A percentile compares a stretch with the other conserved stretches of the same genome.
Evolutionary conservation across 176 grass and related monocot species (phyloP).

Genomic region (Secale cereale): DNA sequence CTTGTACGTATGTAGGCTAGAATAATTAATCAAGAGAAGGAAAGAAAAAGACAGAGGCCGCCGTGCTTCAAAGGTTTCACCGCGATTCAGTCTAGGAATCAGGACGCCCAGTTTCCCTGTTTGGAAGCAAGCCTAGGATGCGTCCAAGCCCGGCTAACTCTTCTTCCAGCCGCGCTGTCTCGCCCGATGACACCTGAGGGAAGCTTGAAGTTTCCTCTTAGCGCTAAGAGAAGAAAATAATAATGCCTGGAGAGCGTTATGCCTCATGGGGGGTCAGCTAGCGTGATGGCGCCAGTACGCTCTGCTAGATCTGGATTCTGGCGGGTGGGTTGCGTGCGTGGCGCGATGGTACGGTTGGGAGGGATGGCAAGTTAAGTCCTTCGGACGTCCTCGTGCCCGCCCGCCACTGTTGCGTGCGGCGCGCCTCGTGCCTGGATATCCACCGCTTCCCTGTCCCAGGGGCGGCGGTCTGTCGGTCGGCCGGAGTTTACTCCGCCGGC

Average conservation of each 20-base stretch:
- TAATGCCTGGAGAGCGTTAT: background rate
- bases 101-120: background rate
- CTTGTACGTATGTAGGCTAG: background rate
- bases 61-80: background rate
- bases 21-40: background rate
- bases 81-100: background rate
- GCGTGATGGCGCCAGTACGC: background rate
- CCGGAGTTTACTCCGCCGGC: background rate
- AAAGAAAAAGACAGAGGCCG: background rate
- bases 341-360: background rate
- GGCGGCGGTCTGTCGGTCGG: background rate
- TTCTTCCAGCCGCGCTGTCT: background rate
- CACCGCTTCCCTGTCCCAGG: background rate
- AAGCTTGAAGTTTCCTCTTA: background rate
- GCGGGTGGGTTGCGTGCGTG: background rate
- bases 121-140: constrained; percentile 6
- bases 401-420: constrained; percentile 7
- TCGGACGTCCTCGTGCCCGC: background rate
- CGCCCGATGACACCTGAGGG: background rate
- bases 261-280: background rate
- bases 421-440: background rate
- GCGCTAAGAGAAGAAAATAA: background rate
- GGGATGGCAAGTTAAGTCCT: background rate
- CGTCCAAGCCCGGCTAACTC: background rate
- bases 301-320: background rate